These are phyloP conservation scores for Intubia oerlemansii DNA, from an alignment of 2,329 filamentous ascomycete species.

Conservation along the genomic window DNA sequence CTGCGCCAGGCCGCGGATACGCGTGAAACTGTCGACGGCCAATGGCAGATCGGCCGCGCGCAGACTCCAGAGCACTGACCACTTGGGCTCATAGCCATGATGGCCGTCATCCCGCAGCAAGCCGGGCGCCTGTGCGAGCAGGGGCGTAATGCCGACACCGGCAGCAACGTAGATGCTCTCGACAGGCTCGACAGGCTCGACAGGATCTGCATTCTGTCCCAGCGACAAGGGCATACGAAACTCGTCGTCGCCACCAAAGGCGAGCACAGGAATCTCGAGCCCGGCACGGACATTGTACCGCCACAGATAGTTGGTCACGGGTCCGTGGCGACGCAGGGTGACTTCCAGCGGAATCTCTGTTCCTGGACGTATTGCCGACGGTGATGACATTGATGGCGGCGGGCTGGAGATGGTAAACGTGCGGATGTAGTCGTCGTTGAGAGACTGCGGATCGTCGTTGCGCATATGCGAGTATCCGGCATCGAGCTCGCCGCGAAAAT, in stretches of 20 bases:
- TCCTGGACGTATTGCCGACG: no score
- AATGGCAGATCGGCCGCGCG: constrained; percentile 38
- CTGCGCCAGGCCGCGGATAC: constrained; percentile 25
- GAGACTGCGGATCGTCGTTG: constrained; percentile 52
- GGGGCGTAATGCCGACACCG: constrained; percentile 66
- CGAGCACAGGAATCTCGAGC: constrained; percentile 45
- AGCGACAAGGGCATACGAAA: constrained; percentile 19
- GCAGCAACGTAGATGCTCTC: constrained; percentile 45
- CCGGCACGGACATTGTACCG: constrained; percentile 23
- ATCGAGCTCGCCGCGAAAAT: constrained; percentile 48
- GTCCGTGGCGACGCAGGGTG: constrained; percentile 47
- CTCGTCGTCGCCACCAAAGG: constrained; percentile 43
- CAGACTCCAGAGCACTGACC: constrained; percentile 50
- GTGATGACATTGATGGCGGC: constrained; percentile 28
- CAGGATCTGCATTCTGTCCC: no score
- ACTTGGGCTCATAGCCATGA: no score
- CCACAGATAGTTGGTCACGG: constrained; percentile 45
- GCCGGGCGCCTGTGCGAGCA: constrained; percentile 43
- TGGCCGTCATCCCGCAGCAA: no score
- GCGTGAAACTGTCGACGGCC: constrained; percentile 34
- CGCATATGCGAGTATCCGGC: constrained; percentile 66
- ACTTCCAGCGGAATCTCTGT: no score
- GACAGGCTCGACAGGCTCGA: no score
- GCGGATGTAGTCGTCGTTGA: constrained; percentile 70
- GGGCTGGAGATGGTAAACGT: constrained; percentile 63